phyloP scores from a whole-genome alignment of 1,284 basidiomycete species.

The Leccinum variabile region DNA sequence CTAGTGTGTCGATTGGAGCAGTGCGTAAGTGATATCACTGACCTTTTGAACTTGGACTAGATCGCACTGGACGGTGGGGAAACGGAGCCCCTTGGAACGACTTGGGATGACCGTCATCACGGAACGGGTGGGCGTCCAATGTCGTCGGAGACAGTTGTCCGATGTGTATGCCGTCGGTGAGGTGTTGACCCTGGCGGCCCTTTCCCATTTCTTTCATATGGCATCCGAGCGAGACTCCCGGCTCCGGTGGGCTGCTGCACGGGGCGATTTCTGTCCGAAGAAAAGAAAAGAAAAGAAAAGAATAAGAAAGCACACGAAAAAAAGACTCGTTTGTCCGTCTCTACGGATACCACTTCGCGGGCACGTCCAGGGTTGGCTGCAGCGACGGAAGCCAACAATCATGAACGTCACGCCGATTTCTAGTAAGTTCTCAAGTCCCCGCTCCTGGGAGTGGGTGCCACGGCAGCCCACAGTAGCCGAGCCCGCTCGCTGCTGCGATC shows the following conservation, averaged over 20 bases:
- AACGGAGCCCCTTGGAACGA: not conserved
- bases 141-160: not conserved
- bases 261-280: not conserved
- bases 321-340: not conserved
- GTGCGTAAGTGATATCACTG: not conserved
- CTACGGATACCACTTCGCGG: not conserved
- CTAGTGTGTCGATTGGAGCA: not conserved
- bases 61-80: not conserved
- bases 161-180: not conserved
- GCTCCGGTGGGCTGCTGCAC: not conserved
- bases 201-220: not conserved
- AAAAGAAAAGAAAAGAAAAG: not conserved
- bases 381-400: not conserved
- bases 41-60: not conserved
- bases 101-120: not conserved
- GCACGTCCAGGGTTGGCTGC: not conserved
- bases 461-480: not conserved
- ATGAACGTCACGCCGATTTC: not conserved
- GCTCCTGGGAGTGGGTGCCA: not conserved
- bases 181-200: not conserved
- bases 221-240: not conserved
- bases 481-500: no score
- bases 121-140: not conserved
- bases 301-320: not conserved
- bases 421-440: not conserved